Conservation (phyloP, 495 filamentous ascomycete genomes). For the Chaetomium fimeti region DNA sequence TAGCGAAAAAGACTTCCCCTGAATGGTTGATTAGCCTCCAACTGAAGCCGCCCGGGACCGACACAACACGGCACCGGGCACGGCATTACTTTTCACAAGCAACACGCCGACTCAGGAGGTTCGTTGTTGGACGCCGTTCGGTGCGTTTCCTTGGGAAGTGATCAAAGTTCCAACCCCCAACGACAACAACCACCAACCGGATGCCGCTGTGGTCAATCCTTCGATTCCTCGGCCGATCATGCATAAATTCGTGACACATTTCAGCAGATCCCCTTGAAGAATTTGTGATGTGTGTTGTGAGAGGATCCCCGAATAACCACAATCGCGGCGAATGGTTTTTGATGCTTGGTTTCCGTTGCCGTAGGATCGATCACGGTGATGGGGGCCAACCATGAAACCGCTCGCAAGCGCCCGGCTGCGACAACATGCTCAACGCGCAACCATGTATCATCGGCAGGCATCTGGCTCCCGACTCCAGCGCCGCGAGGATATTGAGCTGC, state of each 20-base stretch:
- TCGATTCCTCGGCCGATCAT: neutral
- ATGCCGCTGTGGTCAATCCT: neutral
- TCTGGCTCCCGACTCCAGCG: neutral
- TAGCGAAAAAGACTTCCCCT: neutral
- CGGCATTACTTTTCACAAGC: neutral
- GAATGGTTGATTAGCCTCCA: no score
- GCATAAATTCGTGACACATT: neutral
- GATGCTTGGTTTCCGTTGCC: neutral
- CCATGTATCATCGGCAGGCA: neutral
- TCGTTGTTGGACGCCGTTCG: neutral
- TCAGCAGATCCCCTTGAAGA: neutral
- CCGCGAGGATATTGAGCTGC: slow-evolving; percentile 10
- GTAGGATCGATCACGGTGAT: neutral
- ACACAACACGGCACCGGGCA: neutral
- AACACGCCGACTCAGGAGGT: neutral
- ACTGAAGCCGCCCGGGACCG: neutral
- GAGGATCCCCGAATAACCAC: neutral
- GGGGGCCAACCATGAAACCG: neutral
- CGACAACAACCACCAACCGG: neutral
- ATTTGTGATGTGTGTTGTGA: neutral
- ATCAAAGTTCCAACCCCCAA: neutral
- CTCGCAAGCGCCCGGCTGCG: neutral
- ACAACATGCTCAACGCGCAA: neutral
- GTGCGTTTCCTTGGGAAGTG: neutral
- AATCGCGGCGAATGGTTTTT: neutral